phyloP scores from a whole-genome alignment of 2,329 filamentous ascomycete species.

The Fusarium siculi region DNA sequence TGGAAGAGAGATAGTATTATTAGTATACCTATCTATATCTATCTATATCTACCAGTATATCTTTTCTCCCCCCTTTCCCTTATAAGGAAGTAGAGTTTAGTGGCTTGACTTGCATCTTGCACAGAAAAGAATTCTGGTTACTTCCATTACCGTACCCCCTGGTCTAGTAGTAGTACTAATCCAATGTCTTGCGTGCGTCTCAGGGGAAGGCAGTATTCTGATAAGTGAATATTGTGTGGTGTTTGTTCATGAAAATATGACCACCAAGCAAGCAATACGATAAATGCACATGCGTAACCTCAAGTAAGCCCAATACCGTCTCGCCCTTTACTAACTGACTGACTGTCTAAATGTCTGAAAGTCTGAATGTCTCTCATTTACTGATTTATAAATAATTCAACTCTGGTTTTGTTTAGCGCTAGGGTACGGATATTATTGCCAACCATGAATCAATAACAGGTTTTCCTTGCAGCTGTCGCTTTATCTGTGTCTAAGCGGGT shows the following conservation, averaged over 20 bases:
- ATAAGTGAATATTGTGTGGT: slow-evolving; percentile 29
- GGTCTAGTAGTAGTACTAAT: background rate
- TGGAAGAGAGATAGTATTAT: no score
- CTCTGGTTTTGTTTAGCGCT: background rate
- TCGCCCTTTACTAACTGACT: background rate
- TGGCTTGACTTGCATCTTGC: background rate
- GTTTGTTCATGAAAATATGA: slow-evolving; percentile 2
- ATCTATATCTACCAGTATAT: background rate
- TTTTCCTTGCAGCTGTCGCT: background rate
- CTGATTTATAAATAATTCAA: background rate
- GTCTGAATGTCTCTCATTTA: background rate
- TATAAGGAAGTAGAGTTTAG: background rate
- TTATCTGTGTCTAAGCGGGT: background rate
- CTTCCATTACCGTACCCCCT: background rate
- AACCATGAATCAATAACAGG: slow-evolving; percentile 5
- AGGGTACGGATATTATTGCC: background rate
- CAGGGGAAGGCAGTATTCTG: slow-evolving; percentile 11
- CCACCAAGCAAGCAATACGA: slow-evolving; percentile 9
- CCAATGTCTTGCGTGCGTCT: slow-evolving; percentile 20
- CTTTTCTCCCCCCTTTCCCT: no score
- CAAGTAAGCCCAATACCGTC: slow-evolving; percentile 14
- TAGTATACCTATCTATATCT: background rate
- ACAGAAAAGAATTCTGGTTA: background rate
- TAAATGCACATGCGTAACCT: slow-evolving; percentile 7
- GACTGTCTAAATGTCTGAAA: background rate